These are phyloP conservation scores for Aspergillus amoenus DNA, from an alignment of 2,329 filamentous ascomycete genomes.

Conservation along the genomic window DNA sequence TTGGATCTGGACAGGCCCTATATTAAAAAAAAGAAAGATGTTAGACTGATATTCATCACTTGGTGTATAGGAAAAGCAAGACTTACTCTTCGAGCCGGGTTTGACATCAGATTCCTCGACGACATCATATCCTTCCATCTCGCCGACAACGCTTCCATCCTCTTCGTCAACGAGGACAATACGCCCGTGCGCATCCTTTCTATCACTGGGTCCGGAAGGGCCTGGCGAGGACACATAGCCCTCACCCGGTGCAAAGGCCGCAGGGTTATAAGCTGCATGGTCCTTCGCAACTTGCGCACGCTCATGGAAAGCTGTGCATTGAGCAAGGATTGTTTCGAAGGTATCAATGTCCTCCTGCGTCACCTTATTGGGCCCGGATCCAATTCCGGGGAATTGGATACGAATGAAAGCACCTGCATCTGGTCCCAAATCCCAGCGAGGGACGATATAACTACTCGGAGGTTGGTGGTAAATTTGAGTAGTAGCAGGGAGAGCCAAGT, in stretches of 20 bases:
- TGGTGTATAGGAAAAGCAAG: neutral
- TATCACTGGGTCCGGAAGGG: constrained; percentile 14
- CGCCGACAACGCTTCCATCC: constrained; percentile 90
- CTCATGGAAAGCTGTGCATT: constrained; percentile 94
- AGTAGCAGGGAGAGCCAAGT: constrained; percentile 87
- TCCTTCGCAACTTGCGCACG: constrained; percentile 64
- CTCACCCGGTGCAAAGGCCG: constrained; percentile 75
- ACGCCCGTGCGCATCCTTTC: constrained; percentile 59
- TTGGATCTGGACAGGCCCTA: constrained; percentile 50
- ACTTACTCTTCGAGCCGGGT: constrained; percentile 85
- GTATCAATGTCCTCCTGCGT: constrained; percentile 92
- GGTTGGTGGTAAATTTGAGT: constrained; percentile 98
- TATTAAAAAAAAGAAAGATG: constrained; percentile 11
- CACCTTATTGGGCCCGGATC: constrained; percentile 62
- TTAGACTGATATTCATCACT: neutral
- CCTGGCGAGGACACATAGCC: constrained; percentile 60
- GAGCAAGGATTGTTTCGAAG: constrained; percentile 96
- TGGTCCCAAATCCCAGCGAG: constrained; percentile 88
- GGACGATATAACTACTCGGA: constrained; percentile 88
- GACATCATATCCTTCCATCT: constrained; percentile 79
- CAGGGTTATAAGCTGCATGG: constrained; percentile 69
- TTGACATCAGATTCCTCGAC: constrained; percentile 73
- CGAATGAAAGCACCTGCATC: constrained; percentile 88
- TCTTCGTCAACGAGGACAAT: constrained; percentile 95
- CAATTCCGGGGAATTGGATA: constrained; percentile 80